Evolutionary conservation across 2,329 filamentous ascomycete species (phyloP), one percentile per base, ranked within the genome.

Genomic region (Aureobasidium mangrovei): DNA sequence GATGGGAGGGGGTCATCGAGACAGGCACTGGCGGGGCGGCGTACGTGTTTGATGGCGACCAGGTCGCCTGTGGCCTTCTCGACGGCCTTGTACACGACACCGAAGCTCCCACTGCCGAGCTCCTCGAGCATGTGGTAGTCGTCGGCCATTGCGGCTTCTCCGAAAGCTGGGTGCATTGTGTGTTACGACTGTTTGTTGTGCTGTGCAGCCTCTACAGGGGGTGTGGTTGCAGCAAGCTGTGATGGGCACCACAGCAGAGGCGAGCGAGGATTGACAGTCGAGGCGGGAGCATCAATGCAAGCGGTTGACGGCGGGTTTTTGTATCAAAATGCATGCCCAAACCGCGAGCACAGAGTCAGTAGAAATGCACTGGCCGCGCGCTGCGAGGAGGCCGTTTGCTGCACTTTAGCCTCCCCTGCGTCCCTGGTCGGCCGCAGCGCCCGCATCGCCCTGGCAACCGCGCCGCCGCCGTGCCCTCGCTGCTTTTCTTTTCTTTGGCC

Each of bases 71-170:
- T 96, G 29, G 82, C 76, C 67, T 84, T 88, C 65, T 97, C 90
- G 65, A 96, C 91, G 48, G 90, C 93, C 70, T 96, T 96, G 79
- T 95, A 98, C 32, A 98, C 93, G 42, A 91, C 84, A 55, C 93
- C 93, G 70, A 98, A 98, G 70, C 91, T 96, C 56, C 91, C 91
- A 94, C 91, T 91, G 66, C 91, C 91, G 65, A 97, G 79, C 76
- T 97, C 93, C 77, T 97, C 91, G 65, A 97, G 80, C 69, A 97
- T 87, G 73, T 95, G 88, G 72, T 95, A 98, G 68, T 88, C 85
- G 66, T 84, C 84, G 64, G 91, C 87, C 76, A 94, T 84, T 9
- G 57, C 57, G 55, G 53, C 55, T 49, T 59, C 57, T 44, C 55
- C 57, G 31, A 59, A 55, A n/a, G 55, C 53, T 12, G 57, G 46